phyloP scores from a whole-genome alignment of 352 stramenopile species.

The Globisporangium emineosum region DNA sequence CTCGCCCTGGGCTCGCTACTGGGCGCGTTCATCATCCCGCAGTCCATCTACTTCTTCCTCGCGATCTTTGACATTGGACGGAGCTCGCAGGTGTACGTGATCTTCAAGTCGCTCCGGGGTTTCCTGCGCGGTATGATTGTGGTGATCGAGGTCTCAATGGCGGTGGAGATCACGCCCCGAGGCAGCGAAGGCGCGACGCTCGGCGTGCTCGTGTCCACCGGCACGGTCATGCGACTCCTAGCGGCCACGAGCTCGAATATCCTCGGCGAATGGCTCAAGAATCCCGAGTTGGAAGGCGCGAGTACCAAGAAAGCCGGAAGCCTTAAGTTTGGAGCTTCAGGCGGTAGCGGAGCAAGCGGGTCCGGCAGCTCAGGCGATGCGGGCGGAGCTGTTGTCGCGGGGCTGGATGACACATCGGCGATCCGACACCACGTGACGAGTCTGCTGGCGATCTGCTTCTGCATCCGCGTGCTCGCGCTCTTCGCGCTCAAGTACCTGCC shows the following conservation, averaged over 20 bases:
- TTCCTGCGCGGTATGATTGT: conserved; percentile 40
- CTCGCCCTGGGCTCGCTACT: conserved; percentile 27
- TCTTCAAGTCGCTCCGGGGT: conserved; percentile 34
- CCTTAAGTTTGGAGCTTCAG: not conserved
- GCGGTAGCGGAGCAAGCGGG: not conserved
- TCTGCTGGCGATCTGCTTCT: conserved; percentile 38
- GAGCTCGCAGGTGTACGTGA: conserved; percentile 32
- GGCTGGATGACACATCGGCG: conserved; percentile 3
- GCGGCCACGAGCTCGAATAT: conserved; percentile 41
- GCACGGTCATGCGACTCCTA: conserved; percentile 45
- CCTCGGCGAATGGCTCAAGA: conserved; percentile 40
- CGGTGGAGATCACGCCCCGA: conserved; percentile 48
- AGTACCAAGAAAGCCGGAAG: conserved; percentile 18
- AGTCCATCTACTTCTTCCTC: conserved; percentile 37
- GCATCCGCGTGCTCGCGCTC: conserved; percentile 34
- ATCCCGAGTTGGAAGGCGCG: not conserved
- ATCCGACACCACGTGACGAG: conserved; percentile 27
- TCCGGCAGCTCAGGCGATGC: not conserved
- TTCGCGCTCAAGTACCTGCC: conserved; percentile 41
- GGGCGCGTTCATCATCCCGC: conserved; percentile 32
- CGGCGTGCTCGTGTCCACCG: conserved; percentile 50
- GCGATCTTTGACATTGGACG: conserved; percentile 25
- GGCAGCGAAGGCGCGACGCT: conserved; percentile 54
- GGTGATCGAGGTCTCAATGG: conserved; percentile 34
- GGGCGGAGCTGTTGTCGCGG: not conserved